Evolutionary conservation across 805 yeast species (phyloP).

Genomic region (Scheffersomyces ergatensis): DNA sequence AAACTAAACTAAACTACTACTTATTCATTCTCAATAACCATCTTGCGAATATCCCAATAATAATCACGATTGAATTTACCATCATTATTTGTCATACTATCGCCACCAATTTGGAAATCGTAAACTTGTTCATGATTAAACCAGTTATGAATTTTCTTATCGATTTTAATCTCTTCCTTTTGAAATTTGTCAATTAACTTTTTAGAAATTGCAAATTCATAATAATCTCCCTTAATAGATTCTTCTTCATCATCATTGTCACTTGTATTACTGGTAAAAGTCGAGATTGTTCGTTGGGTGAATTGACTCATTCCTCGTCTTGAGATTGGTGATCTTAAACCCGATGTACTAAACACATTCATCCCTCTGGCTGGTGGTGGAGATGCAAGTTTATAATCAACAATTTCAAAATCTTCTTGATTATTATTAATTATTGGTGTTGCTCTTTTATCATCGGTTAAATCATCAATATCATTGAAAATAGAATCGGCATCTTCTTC

Average conservation of each 20-base stretch:
- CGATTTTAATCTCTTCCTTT: slow-evolving; percentile 35
- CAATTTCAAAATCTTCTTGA: not conserved
- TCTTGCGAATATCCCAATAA: slow-evolving; percentile 43
- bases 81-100: slow-evolving; percentile 6
- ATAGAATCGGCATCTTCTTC: slow-evolving; percentile 38
- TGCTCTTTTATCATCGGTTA: slow-evolving; percentile 9
- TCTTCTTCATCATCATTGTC: slow-evolving; percentile 9
- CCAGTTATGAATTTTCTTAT: slow-evolving; percentile 36
- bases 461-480: slow-evolving; percentile 51
- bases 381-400: not conserved
- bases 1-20: too few relatives aligned
- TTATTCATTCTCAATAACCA: slow-evolving; percentile 34
- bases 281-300: slow-evolving; percentile 36
- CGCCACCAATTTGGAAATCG: too few relatives aligned
- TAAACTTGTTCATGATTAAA: slow-evolving; percentile 28
- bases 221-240: slow-evolving; percentile 11
- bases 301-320: slow-evolving; percentile 32
- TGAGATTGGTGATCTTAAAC: slow-evolving; percentile 4
- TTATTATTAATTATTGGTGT: not conserved
- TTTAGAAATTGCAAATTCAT: slow-evolving; percentile 25
- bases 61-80: slow-evolving; percentile 21
- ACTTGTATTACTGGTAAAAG: slow-evolving; percentile 17
- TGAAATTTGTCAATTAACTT: slow-evolving; percentile 28
- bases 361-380: slow-evolving; percentile 2
- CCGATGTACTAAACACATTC: not conserved